Base-by-base conservation (phyloP, 2,329 filamentous ascomycete species). In the Pseudocercospora vitis region DNA sequence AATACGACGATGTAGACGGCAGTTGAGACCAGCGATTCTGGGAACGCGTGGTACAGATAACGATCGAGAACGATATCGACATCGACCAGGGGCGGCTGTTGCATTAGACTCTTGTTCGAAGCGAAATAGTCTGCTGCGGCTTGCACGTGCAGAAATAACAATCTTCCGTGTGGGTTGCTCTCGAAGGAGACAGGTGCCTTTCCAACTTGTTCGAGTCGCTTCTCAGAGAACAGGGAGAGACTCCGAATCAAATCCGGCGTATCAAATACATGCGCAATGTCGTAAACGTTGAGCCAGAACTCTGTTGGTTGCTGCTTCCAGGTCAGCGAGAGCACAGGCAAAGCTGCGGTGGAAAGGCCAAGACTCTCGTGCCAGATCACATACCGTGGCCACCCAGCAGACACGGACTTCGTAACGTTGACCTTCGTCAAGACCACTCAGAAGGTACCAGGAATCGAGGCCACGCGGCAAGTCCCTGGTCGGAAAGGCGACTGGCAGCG, bases 321-420 rank as follows among this genome's bases (percentile, higher is more conserved):
- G 18, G 55, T 56, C 50, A 57, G 57, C 42, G 9, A 32, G 33
- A 28, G 32, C 42, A 42, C 12, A 24, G 40, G 3, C 19, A 12
- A 44, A 24, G 26, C 26, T 29, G 26, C 26, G 26, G n/a, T n/a
- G n/a, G n/a, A n/a, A n/a, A n/a, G n/a, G n/a, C n/a, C n/a, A n/a
- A n/a, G n/a, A n/a, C n/a, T n/a, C n/a, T n/a, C n/a, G n/a, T n/a
- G n/a, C n/a, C n/a, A 39, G 18, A n/a, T 7, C 26, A 79, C 88
- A 73, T 80, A 96, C 92, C 56, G 87, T 94, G 33, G 94, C 94
- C 56, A 90, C 80, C 91, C 92, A 99, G 74, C 92, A 97, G 55
- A 96, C 79, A 50, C 94, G 85, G 45, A 95, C 81, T 76, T 99
- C 94, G 77, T 97, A 96, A 61, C 91, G 82, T 66, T 87, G 86